Evolutionary conservation across 176 grass and related monocot species (phyloP).

Genomic region (Musa troglodytarum): DNA sequence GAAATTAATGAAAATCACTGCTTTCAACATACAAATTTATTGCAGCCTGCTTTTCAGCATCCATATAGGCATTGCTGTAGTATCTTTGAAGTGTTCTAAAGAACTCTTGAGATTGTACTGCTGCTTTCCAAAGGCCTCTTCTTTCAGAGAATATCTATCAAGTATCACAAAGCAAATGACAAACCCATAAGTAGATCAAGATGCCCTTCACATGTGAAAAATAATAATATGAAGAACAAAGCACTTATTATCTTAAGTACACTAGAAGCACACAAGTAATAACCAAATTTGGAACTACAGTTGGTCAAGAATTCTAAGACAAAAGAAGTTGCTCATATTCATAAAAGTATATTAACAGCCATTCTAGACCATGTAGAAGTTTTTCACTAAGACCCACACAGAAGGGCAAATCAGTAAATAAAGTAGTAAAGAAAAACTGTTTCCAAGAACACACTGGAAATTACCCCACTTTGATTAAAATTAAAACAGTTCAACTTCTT

Average conservation of each 20-base stretch:
- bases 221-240: neutral
- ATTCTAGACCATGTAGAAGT: neutral
- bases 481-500: no score
- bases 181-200: conserved; percentile 18
- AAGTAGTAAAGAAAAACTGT: no score
- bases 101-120: conserved; percentile 75
- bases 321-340: neutral
- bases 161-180: conserved; percentile 22
- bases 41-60: conserved; percentile 84
- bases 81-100: conserved; percentile 86
- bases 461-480: no score
- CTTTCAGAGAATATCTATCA: conserved; percentile 91
- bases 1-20: neutral
- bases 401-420: neutral
- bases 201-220: neutral
- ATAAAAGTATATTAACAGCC: neutral
- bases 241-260: neutral
- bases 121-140: conserved; percentile 71
- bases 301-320: neutral
- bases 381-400: neutral
- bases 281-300: neutral
- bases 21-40: conserved; percentile 83
- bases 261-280: neutral
- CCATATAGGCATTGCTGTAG: conserved; percentile 87
- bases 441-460: no score